These are phyloP conservation scores for Termitomyces titanicus DNA, from an alignment of 768 basidiomycete species.

Conservation along the genomic window DNA sequence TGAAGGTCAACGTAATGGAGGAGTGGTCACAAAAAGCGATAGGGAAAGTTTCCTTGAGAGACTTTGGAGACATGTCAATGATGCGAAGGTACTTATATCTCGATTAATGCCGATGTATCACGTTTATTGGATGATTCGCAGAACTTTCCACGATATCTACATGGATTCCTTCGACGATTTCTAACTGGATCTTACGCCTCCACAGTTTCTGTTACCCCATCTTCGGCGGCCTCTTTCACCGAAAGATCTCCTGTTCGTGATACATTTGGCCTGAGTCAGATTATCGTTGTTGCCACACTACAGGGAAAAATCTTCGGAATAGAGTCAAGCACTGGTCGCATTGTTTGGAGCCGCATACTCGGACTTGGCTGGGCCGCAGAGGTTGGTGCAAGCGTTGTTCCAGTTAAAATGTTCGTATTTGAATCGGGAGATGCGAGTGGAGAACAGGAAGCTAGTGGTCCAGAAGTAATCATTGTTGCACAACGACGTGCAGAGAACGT, in stretches of 20 bases:
- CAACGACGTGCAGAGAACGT: constrained; percentile 65
- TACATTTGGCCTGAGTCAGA: constrained; percentile 82
- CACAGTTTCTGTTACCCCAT: constrained; percentile 29
- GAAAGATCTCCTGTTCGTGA: constrained; percentile 50
- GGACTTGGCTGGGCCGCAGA: constrained; percentile 65
- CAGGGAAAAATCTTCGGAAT: constrained; percentile 79
- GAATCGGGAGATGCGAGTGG: constrained; percentile 40
- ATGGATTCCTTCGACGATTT: constrained; percentile 68
- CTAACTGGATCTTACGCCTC: constrained; percentile 63
- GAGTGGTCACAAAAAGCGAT: constrained; percentile 31
- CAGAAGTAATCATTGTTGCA: constrained; percentile 60
- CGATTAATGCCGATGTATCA: neutral
- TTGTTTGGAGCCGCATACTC: constrained; percentile 78
- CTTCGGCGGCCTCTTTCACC: neutral
- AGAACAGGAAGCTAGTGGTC: constrained; percentile 25
- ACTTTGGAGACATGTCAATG: constrained; percentile 51
- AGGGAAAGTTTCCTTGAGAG: constrained; percentile 49
- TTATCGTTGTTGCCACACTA: constrained; percentile 69
- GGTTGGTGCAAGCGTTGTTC: constrained; percentile 52
- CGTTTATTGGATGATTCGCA: constrained; percentile 36
- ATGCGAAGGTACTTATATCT: constrained; percentile 47
- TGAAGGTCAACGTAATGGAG: constrained; percentile 38
- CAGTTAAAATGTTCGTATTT: constrained; percentile 58
- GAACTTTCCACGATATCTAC: constrained; percentile 69
- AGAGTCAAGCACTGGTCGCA: constrained; percentile 72